phyloP scores from a whole-genome alignment of 352 stramenopile genomes.

The Phytophthora sp. region DNA sequence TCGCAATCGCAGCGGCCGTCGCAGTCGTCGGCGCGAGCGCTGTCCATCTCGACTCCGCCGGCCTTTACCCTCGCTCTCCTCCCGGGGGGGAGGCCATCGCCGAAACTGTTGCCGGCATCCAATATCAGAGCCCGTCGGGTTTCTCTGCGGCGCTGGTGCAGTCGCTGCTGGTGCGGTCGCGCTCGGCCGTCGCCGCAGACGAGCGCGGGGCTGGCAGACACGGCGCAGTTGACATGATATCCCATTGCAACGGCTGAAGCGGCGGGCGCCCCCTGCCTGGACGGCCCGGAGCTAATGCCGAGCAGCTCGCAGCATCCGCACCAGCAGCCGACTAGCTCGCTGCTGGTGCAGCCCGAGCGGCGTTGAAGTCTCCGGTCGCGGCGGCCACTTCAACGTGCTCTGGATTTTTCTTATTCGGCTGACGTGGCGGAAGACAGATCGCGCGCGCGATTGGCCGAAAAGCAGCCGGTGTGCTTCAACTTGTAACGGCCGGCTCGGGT shows the following conservation, averaged over 20 bases:
- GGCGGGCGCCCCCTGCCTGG: too few species aligned
- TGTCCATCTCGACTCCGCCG: conserved; percentile 2
- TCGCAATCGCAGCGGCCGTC: too few species aligned
- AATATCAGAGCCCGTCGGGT: conserved; percentile 14
- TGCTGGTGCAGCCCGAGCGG: not conserved
- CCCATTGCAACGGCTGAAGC: conserved; percentile 14
- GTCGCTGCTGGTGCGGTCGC: not conserved
- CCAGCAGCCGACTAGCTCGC: too few species aligned
- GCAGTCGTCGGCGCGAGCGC: too few species aligned
- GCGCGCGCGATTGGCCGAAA: conserved; percentile 22
- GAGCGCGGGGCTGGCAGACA: conserved; percentile 8
- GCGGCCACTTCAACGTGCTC: conserved; percentile 23
- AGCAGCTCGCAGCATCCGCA: too few species aligned
- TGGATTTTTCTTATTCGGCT: conserved; percentile 40
- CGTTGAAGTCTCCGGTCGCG: conserved; percentile 3
- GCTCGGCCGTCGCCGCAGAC: conserved; percentile 1
- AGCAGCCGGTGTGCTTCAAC: conserved; percentile 25
- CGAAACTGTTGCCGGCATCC: not conserved
- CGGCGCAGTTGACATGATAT: conserved; percentile 26
- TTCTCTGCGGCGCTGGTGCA: conserved; percentile 4
- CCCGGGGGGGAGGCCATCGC: conserved; percentile 1
- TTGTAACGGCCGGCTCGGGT: conserved; percentile 11
- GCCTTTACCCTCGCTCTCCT: conserved; percentile 8
- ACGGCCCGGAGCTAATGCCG: too few species aligned
- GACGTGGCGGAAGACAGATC: conserved; percentile 20